Percentiles rank a stretch among this genome's conserved stretches.
Evolutionary conservation across 139 green algal species (phyloP).

Genomic region (Edaphochlamys debaryana): DNA sequence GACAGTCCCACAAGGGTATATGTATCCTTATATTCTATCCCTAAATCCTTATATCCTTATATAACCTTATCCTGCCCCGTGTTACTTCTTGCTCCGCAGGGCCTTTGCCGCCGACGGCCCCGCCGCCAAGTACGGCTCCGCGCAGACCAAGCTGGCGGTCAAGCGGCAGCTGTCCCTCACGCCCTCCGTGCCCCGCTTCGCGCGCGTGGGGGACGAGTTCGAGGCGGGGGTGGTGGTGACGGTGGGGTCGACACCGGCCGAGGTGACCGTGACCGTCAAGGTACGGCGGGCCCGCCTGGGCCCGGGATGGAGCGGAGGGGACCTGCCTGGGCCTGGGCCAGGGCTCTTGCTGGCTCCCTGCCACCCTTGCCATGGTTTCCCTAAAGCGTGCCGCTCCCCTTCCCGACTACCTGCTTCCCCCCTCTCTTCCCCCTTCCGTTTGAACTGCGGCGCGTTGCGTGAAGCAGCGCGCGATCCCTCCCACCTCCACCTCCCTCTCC

Average conservation of each 20-base stretch:
- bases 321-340: neutral
- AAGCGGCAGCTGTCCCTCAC: slow-evolving; percentile 65
- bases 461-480: too few species aligned
- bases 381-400: too few species aligned
- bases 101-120: slow-evolving; percentile 27
- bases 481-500: too few species aligned
- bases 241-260: neutral
- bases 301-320: neutral
- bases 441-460: too few species aligned
- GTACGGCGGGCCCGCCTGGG: neutral
- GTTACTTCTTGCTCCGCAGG: neutral
- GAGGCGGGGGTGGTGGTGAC: slow-evolving; percentile 64
- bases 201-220: slow-evolving; percentile 71
- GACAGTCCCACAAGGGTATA: too few species aligned
- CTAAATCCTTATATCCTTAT: too few species aligned
- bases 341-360: too few species aligned
- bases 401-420: too few species aligned
- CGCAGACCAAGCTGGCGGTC: slow-evolving; percentile 60
- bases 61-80: neutral
- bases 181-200: slow-evolving; percentile 63
- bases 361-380: too few species aligned
- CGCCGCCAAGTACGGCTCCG: slow-evolving; percentile 53
- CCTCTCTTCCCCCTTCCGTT: too few species aligned
- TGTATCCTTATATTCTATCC: too few species aligned
- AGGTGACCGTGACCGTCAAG: neutral